Base-by-base conservation (phyloP, 2,329 filamentous ascomycete genomes). In the Penicillium fuscoglaucum region DNA sequence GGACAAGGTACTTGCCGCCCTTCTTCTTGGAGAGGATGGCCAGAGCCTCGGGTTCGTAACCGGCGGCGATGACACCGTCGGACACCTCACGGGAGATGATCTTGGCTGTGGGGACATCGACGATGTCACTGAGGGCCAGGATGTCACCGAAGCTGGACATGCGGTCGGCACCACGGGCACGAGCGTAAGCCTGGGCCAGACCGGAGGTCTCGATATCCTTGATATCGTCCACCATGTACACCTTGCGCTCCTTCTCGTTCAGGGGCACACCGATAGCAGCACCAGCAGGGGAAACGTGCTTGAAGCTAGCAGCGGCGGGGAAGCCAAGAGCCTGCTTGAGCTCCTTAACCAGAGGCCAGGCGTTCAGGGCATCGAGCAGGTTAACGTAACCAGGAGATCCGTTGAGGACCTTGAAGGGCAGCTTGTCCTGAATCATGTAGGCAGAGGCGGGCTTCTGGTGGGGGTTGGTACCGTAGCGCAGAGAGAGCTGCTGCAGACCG, bases 101-200 rank as follows among this genome's bases (percentile, higher is more conserved):
- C 83, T 91, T 96, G 58, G 95, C 95, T 2, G 95, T 99, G 40
- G 92, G 87, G 0, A 96, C 84, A 75, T 99, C 95, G 58, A 97
- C 93, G 55, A 91, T 80, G 72, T 96, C 90, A 65, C 91, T 96
- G 33, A 98, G 86, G 43, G 93, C 95, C 73, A 98, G 96, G 75
- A 98, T 84, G 76, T 99, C 95, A 64, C 95, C 95, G 73, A 98
- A 99, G 80, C 91, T 96, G 78, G 92, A 96, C 95, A 98, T 98
- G 69, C 95, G 90, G 80, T 99, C 95, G 49, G 95, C 93, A 65
- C 95, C 95, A 72, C 95, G 88, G 56, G 95, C 95, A 73, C 95
- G 90, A 59, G 95, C 93, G 72, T 99, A 99, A 40, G 95, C 95
- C 79, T 96, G 93, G 26, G 95, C 95, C 33, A 98, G 86, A 44